Conservation (phyloP, 2,329 filamentous ascomycete species). For the Colletotrichum endophyticum region DNA sequence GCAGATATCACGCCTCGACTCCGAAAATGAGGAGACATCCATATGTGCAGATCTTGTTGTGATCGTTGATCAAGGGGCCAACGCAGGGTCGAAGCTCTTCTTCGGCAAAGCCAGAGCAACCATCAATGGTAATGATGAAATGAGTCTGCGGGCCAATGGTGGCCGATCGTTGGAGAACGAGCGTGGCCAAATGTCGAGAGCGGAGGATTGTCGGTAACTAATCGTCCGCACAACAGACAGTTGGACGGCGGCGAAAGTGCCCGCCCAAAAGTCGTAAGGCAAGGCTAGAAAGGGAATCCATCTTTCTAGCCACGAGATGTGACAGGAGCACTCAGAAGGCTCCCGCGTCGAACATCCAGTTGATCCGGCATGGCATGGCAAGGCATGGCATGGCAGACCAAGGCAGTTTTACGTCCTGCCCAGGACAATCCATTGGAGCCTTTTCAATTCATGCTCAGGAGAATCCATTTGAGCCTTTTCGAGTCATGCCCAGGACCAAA, state of each 20-base stretch:
- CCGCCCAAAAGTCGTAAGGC: neutral
- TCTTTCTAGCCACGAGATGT: neutral
- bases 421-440: conserved; percentile 31
- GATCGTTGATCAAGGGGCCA: neutral
- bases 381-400: neutral
- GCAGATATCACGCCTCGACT: neutral
- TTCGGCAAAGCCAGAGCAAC: neutral
- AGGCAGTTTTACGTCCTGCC: conserved; percentile 41
- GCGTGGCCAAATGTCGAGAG: neutral
- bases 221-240: neutral
- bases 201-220: neutral
- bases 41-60: neutral
- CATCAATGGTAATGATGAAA: neutral
- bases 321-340: neutral
- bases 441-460: conserved; percentile 43
- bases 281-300: neutral
- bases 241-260: neutral
- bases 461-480: conserved; percentile 30
- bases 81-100: neutral
- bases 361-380: neutral
- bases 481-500: conserved; percentile 39
- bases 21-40: neutral
- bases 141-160: neutral
- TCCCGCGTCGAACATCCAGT: neutral
- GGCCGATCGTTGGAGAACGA: neutral